Percentiles rank a stretch among this genome's conserved stretches.
Evolutionary conservation across 78 protist genomes (phyloP).

Genomic region (Anaeramoeba ignava): DNA sequence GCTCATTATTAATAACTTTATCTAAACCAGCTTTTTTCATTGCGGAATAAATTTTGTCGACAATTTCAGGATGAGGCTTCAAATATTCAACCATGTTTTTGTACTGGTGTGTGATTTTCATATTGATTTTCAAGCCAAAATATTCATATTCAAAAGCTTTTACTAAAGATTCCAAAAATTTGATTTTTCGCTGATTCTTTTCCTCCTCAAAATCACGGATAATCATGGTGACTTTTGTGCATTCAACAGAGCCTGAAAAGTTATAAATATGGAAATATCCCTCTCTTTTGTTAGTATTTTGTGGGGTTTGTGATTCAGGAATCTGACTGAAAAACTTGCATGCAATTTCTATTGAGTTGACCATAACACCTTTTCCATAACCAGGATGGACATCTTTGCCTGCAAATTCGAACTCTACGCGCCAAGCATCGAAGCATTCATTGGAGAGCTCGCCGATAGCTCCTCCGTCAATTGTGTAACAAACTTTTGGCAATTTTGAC

Average conservation of each 20-base stretch:
- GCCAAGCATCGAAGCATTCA: background rate
- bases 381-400: slow-evolving; percentile 9
- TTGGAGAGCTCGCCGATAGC: background rate
- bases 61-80: background rate
- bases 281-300: background rate
- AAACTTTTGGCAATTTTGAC: background rate
- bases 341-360: background rate
- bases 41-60: background rate
- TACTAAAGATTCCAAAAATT: background rate
- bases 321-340: background rate
- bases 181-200: background rate
- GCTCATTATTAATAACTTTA: background rate
- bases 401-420: background rate
- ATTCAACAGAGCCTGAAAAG: background rate
- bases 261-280: background rate
- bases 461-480: slow-evolving; percentile 7
- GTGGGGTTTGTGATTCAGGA: background rate
- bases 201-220: background rate
- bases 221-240: background rate
- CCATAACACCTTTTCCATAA: background rate
- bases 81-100: background rate
- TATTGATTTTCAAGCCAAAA: no score
- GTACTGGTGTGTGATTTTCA: background rate
- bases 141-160: background rate
- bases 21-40: background rate